Evolutionary conservation across 2,329 filamentous ascomycete genomes (phyloP), one percentile per base, ranked within the genome.

Genomic region (Cladosporium sphaerospermum): DNA sequence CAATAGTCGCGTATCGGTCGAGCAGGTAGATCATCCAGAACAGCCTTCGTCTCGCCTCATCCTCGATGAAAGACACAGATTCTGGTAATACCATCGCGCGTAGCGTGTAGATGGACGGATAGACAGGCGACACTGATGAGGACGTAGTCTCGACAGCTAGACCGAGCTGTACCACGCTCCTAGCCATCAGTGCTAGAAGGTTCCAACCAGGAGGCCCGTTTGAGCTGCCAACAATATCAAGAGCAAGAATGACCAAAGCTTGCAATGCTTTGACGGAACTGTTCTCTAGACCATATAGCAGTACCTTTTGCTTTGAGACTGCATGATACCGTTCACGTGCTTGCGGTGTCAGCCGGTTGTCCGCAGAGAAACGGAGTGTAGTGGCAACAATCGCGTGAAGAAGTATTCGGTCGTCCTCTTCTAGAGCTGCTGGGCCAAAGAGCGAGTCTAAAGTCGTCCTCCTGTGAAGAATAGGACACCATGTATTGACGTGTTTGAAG

Each of bases 21-120:
- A 96, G 77, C 10, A 96, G 73, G 65, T 95, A 96, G 9, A 95
- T 84, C 84, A 95, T 92, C 91, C 91, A 96, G 69, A 96, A 95
- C 1, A 96, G 75, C 23, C 91, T 78, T 28, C 91, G 80, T 28
- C 90, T 78, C 40, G 88, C 87, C 68, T 96, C 91, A 56, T 96
- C 91, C 66, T 96, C 90, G 53, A 95, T 86, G 69, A 91, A 96
- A 56, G 89, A 87, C 47, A 82, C 84, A 0, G 91, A 81, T 56
- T 95, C 89, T 0, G 89, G 87, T 0, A 96, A 75, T 2, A 92
- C 84, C 74, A 91, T 91, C 13, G 90, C 89, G 52, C 90, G 80
- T 42, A 95, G 74, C 0, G 90, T 96, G 66, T 95, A 95, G 44
- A 96, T 96, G 0, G 91, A 95, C 2, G 85, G 83, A 66, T 86